A percentile compares a stretch with the other conserved stretches of the same genome.
These are phyloP conservation scores for Salix suchowensis DNA, from an alignment of 345 rosid genomes.

Conservation along the genomic window DNA sequence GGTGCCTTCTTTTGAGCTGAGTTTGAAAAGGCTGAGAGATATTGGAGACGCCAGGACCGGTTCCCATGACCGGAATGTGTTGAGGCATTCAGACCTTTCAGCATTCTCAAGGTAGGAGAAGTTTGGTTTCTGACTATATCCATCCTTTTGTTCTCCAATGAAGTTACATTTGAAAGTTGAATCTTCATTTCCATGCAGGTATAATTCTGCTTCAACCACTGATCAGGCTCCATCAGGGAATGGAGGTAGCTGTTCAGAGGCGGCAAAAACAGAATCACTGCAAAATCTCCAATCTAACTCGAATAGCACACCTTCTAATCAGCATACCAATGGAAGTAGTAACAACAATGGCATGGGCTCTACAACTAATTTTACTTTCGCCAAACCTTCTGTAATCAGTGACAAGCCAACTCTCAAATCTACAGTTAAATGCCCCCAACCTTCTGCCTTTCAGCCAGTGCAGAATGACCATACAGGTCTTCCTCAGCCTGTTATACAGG, in stretches of 20 bases:
- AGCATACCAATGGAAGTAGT: slow-evolving; percentile 39
- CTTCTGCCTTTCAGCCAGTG: slow-evolving; percentile 28
- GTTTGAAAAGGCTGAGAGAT: slow-evolving; percentile 41
- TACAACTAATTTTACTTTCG: slow-evolving; percentile 31
- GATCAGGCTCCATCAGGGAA: slow-evolving; percentile 37
- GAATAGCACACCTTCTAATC: slow-evolving; percentile 29
- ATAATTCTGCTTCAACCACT: slow-evolving; percentile 32
- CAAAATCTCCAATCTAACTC: slow-evolving; percentile 37
- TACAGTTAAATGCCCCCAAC: slow-evolving; percentile 21
- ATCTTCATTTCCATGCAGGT: slow-evolving; percentile 31
- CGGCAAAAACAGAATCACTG: slow-evolving; percentile 32
- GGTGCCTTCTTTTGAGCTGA: slow-evolving; percentile 42
- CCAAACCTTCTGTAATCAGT: slow-evolving; percentile 16
- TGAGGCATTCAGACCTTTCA: slow-evolving; percentile 46
- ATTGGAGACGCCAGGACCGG: slow-evolving; percentile 18
- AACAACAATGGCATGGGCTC: slow-evolving; percentile 44
- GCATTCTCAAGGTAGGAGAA: slow-evolving; percentile 49
- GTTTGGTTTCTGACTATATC: background rate
- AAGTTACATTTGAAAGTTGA: background rate
- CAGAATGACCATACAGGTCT: slow-evolving; percentile 19
- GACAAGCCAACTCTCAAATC: slow-evolving; percentile 27
- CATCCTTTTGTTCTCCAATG: background rate
- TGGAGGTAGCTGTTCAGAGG: slow-evolving; percentile 40
- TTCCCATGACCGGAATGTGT: slow-evolving; percentile 30
- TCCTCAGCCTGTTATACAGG: slow-evolving; percentile 17